A percentile compares a stretch with the other conserved stretches of the same genome.
Conservation (phyloP, 805 yeast species). For the Candida golubevii region DNA sequence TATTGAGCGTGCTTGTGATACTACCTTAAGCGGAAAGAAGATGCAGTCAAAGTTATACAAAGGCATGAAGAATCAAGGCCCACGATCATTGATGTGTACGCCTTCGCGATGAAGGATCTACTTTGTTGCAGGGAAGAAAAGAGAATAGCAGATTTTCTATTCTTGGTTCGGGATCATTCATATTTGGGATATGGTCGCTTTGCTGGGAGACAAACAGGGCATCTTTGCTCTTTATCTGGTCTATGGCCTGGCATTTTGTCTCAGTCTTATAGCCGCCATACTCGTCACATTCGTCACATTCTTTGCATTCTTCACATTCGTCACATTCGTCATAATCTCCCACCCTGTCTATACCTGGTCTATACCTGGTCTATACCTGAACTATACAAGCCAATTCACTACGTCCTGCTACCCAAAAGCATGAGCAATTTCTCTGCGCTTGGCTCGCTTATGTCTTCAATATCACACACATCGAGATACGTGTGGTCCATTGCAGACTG, state of each 20-base stretch:
- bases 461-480: constrained; percentile 4
- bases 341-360: too few species aligned
- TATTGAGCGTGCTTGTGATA: constrained; percentile 94
- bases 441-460: constrained; percentile 1
- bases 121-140: constrained; percentile 65
- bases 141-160: constrained; percentile 87
- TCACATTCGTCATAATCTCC: too few species aligned
- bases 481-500: background rate
- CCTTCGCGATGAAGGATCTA: constrained; percentile 79
- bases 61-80: constrained; percentile 73
- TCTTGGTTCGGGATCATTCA: constrained; percentile 79
- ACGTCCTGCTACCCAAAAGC: background rate
- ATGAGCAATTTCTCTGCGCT: constrained; percentile 1
- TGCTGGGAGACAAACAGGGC: constrained; percentile 60
- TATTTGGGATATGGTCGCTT: constrained; percentile 72
- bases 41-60: constrained; percentile 80
- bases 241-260: too few species aligned
- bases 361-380: too few species aligned
- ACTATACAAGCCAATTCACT: too few species aligned
- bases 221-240: too few species aligned
- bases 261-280: too few species aligned
- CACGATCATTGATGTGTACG: constrained; percentile 82
- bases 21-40: constrained; percentile 72
- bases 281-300: too few species aligned
- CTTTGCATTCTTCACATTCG: too few species aligned